Conservation (phyloP, 2,329 filamentous ascomycete genomes). For the Lecanicillium sp. region DNA sequence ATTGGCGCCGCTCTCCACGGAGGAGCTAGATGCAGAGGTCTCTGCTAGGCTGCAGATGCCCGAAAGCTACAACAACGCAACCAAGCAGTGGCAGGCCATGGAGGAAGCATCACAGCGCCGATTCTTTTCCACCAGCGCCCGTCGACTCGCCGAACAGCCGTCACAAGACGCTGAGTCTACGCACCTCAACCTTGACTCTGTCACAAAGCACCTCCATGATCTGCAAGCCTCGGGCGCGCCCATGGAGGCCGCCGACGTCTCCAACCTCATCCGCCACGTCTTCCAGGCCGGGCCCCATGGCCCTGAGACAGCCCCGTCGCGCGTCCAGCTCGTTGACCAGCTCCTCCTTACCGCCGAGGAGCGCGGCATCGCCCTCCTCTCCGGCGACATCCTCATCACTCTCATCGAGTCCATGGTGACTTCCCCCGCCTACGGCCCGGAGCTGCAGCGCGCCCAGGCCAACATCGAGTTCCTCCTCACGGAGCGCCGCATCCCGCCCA, state of each 20-base stretch:
- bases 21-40: conserved; percentile 26
- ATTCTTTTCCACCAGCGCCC: conserved; percentile 28
- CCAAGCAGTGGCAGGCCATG: conserved; percentile 30
- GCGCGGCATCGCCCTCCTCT: conserved; percentile 37
- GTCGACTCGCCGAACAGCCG: conserved; percentile 17
- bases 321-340: conserved; percentile 35
- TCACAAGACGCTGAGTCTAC: background rate
- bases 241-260: conserved; percentile 29
- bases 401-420: conserved; percentile 36
- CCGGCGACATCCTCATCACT: conserved; percentile 42
- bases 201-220: conserved; percentile 30
- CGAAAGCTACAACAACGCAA: conserved; percentile 19
- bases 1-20: conserved; percentile 21
- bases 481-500: conserved; percentile 32
- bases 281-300: conserved; percentile 23
- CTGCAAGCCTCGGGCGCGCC: conserved; percentile 33
- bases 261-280: conserved; percentile 33
- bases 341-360: conserved; percentile 40
- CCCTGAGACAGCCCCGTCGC: conserved; percentile 22
- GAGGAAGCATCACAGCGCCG: conserved; percentile 28
- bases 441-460: conserved; percentile 34
- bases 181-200: conserved; percentile 16
- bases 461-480: conserved; percentile 42
- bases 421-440: conserved; percentile 25
- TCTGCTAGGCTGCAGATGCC: conserved; percentile 29